Evolutionary conservation across 768 basidiomycete genomes (phyloP).

Genomic region (Rhizopogon roseolus): DNA sequence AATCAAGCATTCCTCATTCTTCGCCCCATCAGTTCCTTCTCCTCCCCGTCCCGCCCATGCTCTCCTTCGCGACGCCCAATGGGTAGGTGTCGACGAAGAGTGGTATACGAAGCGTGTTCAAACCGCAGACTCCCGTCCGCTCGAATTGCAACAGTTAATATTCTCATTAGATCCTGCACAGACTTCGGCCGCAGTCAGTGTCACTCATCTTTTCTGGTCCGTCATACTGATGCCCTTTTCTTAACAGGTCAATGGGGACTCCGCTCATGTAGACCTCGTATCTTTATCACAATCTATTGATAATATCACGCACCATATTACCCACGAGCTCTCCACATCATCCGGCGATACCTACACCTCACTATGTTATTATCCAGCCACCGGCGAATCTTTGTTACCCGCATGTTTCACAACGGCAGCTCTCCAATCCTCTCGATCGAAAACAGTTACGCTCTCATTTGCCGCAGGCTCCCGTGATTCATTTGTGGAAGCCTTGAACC

Average conservation of each 20-base stretch:
- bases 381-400: slow-evolving; percentile 9
- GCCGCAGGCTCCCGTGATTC: slow-evolving; percentile 43
- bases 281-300: slow-evolving; percentile 38
- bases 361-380: slow-evolving; percentile 43
- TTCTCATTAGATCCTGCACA: slow-evolving; percentile 44
- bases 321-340: slow-evolving; percentile 32
- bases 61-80: slow-evolving; percentile 48
- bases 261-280: slow-evolving; percentile 35
- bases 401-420: slow-evolving; percentile 39
- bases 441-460: slow-evolving; percentile 49
- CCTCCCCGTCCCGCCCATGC: slow-evolving; percentile 54
- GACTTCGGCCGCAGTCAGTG: slow-evolving; percentile 33
- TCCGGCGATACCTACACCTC: slow-evolving; percentile 45
- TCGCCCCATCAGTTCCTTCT: slow-evolving; percentile 49
- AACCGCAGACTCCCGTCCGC: slow-evolving; percentile 26
- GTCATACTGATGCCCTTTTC: not conserved
- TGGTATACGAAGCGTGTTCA: slow-evolving; percentile 37
- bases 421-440: slow-evolving; percentile 29
- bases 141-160: slow-evolving; percentile 75
- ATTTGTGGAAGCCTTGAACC: slow-evolving; percentile 38
- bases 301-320: slow-evolving; percentile 48
- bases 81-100: slow-evolving; percentile 57
- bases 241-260: slow-evolving; percentile 22
- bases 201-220: not conserved
- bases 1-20: slow-evolving; percentile 84